phyloP scores from a whole-genome alignment of 1,284 basidiomycete genomes.

The Ceratobasidium sp. region DNA sequence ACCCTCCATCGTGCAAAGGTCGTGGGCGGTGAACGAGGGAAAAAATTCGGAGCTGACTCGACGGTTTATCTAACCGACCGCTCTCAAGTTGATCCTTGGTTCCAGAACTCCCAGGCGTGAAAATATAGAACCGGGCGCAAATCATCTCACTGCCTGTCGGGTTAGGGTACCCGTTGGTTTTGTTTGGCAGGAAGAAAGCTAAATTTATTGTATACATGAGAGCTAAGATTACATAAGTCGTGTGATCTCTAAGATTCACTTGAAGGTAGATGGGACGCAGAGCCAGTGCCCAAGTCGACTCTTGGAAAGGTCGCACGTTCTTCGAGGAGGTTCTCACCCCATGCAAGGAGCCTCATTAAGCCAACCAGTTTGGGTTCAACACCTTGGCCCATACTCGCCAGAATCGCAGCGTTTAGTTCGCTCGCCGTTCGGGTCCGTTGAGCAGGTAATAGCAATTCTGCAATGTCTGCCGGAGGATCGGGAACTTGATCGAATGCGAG shows the following conservation, averaged over 20 bases:
- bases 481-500: constrained; percentile 83
- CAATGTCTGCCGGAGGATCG: constrained; percentile 65
- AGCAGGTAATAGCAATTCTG: constrained; percentile 78
- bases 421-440: constrained; percentile 92
- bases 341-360: constrained; percentile 82
- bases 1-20: constrained; percentile 11
- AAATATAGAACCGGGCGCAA: not conserved
- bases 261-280: constrained; percentile 12
- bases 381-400: constrained; percentile 88
- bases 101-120: not conserved
- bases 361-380: constrained; percentile 88
- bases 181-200: not conserved
- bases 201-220: not conserved
- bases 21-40: not conserved
- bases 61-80: not conserved
- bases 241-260: not conserved
- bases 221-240: not conserved
- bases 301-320: constrained; percentile 77
- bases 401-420: constrained; percentile 92
- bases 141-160: too few relatives aligned
- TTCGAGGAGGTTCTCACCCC: constrained; percentile 83
- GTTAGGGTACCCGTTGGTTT: too few relatives aligned
- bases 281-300: constrained; percentile 43
- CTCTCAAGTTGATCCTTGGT: not conserved
- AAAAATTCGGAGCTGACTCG: not conserved